Evolutionary conservation across 805 yeast species (phyloP).

Genomic region (Yarrowia sp.): DNA sequence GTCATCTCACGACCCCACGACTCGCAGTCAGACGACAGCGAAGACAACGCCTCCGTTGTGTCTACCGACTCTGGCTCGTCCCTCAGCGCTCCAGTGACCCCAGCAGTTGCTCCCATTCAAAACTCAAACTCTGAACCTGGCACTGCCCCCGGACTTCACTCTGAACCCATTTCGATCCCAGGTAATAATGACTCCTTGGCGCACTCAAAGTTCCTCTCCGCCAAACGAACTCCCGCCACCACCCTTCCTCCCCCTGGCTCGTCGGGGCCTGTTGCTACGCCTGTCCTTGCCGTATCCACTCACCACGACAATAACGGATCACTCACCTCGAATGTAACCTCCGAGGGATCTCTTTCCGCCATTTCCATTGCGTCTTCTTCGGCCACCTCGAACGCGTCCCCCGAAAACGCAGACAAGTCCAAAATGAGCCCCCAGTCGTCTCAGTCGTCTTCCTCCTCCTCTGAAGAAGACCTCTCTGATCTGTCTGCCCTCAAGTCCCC

Average conservation of each 20-base stretch:
- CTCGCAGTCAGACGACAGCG: conserved; percentile 12
- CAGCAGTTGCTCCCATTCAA: conserved; percentile 34
- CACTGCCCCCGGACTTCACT: conserved; percentile 20
- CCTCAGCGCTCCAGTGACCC: neutral
- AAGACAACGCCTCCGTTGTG: conserved; percentile 5
- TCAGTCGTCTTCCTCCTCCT: conserved; percentile 28
- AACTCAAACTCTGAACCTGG: conserved; percentile 32
- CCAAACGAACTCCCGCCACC: conserved; percentile 19
- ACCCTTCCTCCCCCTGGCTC: conserved; percentile 29
- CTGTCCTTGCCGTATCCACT: conserved; percentile 14
- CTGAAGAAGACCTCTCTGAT: conserved; percentile 12
- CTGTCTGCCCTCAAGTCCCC: conserved; percentile 31
- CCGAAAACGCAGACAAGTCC: conserved; percentile 22
- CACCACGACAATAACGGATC: conserved; percentile 29
- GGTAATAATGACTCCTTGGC: conserved; percentile 24
- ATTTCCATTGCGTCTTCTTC: conserved; percentile 28
- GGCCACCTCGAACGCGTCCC: conserved; percentile 36
- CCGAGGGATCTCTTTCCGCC: conserved; percentile 32
- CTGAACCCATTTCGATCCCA: conserved; percentile 33
- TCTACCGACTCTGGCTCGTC: conserved; percentile 12
- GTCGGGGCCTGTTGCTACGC: conserved; percentile 27
- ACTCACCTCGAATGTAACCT: conserved; percentile 33
- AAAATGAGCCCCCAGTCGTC: conserved; percentile 38
- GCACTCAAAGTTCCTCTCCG: conserved; percentile 13
- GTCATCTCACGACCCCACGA: conserved; percentile 29